A percentile compares a stretch with the other conserved stretches of the same genome.
phyloP scores from a whole-genome alignment of 148 eudicot genomes.

The Fagopyrum esculentum region DNA sequence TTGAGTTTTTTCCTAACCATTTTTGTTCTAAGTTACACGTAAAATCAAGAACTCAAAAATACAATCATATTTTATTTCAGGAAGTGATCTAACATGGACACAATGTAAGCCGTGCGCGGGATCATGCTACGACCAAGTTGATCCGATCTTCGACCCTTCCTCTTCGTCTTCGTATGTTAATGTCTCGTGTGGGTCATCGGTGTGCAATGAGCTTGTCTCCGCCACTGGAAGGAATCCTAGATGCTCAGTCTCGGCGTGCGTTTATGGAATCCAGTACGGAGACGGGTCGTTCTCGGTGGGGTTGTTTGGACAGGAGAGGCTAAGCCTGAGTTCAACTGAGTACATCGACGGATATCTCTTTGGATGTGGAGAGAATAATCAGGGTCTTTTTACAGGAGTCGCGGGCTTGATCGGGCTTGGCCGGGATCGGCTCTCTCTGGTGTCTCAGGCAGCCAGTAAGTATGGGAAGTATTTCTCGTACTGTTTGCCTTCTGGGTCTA shows the following conservation, averaged over 20 bases:
- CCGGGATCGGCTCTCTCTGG: slow-evolving; percentile 10
- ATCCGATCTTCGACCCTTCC: slow-evolving; percentile 45
- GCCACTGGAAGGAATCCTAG: slow-evolving; percentile 46
- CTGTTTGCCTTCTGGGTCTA: slow-evolving; percentile 15
- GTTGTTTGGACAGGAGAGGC: slow-evolving; percentile 14
- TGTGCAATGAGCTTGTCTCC: slow-evolving; percentile 38
- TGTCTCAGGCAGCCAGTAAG: slow-evolving; percentile 18
- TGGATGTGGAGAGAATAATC: slow-evolving; percentile 23
- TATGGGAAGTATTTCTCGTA: slow-evolving; percentile 22
- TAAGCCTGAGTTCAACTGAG: background rate
- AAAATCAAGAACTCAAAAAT: too few species aligned
- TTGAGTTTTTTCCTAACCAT: background rate
- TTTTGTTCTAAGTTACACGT: too few species aligned
- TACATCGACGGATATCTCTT: slow-evolving; percentile 13
- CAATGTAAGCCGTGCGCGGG: slow-evolving; percentile 57
- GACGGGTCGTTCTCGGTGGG: slow-evolving; percentile 61
- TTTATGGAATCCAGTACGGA: slow-evolving; percentile 59
- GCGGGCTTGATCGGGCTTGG: slow-evolving; percentile 25
- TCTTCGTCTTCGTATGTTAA: slow-evolving; percentile 46
- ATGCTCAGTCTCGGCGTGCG: slow-evolving; percentile 42
- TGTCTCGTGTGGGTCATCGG: slow-evolving; percentile 39
- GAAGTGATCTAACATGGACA: slow-evolving; percentile 44
- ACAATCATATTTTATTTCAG: background rate
- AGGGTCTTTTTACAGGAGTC: slow-evolving; percentile 17
- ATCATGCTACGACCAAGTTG: slow-evolving; percentile 50